These are phyloP conservation scores for Lecanosticta acicola DNA, from an alignment of 2,329 filamentous ascomycete species.

Conservation along the genomic window DNA sequence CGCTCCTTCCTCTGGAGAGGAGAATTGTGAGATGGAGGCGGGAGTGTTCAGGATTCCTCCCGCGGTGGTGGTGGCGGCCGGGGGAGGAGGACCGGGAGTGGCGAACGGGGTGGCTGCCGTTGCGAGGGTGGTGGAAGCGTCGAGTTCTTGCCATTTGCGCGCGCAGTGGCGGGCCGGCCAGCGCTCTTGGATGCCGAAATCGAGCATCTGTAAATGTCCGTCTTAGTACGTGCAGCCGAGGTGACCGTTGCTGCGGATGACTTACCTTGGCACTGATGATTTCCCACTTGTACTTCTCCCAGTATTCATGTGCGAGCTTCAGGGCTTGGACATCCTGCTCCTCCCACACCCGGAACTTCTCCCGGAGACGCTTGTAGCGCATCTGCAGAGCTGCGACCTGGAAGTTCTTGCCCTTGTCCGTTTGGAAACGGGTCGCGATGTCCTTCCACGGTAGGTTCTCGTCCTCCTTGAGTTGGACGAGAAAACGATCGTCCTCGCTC, in stretches of 20 bases:
- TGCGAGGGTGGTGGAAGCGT: constrained; percentile 22
- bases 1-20: constrained; percentile 26
- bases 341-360: constrained; percentile 48
- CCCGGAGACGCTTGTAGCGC: constrained; percentile 48
- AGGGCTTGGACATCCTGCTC: constrained; percentile 47
- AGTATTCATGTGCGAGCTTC: constrained; percentile 48
- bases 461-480: constrained; percentile 49
- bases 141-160: constrained; percentile 48
- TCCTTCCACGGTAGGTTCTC: constrained; percentile 52
- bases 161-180: constrained; percentile 48
- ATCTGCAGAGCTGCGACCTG: constrained; percentile 51
- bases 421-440: constrained; percentile 47
- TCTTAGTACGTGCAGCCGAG: constrained; percentile 1
- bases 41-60: constrained; percentile 17
- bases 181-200: constrained; percentile 46
- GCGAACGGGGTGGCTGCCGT: constrained; percentile 22
- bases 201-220: constrained; percentile 41
- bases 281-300: constrained; percentile 50
- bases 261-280: constrained; percentile 49
- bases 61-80: constrained; percentile 25
- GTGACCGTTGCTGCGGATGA: too few relatives aligned
- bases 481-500: constrained; percentile 47
- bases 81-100: constrained; percentile 4
- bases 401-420: constrained; percentile 44
- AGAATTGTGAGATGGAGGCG: constrained; percentile 25